Evolutionary conservation across 257 asterid species (phyloP).

Genomic region (Gentiana macrophylla): DNA sequence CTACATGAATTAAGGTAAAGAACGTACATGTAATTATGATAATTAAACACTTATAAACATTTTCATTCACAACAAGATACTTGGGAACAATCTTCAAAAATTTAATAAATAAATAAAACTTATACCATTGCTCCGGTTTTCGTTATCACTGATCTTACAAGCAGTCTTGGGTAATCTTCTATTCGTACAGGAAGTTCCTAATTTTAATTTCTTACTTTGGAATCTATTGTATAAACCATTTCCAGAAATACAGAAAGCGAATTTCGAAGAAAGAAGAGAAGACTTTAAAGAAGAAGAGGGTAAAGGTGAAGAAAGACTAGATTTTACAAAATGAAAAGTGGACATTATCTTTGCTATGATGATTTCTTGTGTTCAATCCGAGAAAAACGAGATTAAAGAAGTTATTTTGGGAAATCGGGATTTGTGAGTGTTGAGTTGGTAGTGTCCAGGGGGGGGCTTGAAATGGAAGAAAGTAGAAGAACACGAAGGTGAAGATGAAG

Average conservation of each 20-base stretch:
- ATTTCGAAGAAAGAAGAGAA: conserved; percentile 13
- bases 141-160: conserved; percentile 40
- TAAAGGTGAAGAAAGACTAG: conserved; percentile 13
- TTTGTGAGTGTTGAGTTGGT: neutral
- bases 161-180: conserved; percentile 29
- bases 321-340: conserved; percentile 46
- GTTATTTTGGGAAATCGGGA: neutral
- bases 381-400: neutral
- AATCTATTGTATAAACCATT: conserved; percentile 19
- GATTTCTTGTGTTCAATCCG: too few relatives aligned
- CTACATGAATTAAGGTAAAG: neutral
- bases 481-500: neutral
- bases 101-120: neutral
- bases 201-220: conserved; percentile 19
- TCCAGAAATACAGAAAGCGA: neutral
- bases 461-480: neutral
- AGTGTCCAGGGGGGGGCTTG: neutral
- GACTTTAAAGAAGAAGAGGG: conserved; percentile 11
- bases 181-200: conserved; percentile 13
- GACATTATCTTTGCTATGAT: conserved; percentile 28
- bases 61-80: neutral
- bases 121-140: conserved; percentile 46
- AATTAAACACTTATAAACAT: neutral
- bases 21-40: neutral
- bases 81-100: neutral